A percentile compares a stretch with the other conserved stretches of the same genome.
Conservation (phyloP, 140 eudicot genomes). For the Anethum foeniculum region DNA sequence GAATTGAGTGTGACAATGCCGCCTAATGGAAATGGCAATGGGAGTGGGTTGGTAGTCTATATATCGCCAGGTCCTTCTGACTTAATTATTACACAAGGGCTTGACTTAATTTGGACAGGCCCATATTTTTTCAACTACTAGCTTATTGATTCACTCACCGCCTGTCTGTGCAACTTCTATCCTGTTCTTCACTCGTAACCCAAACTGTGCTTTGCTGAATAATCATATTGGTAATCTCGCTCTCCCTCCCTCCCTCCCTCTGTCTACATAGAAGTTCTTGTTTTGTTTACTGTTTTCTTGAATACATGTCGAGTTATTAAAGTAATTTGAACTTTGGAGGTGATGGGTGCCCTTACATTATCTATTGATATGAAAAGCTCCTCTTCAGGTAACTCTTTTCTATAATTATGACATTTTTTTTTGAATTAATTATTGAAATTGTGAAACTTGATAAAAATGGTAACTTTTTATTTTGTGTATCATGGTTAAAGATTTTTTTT, state of each 20-base stretch:
- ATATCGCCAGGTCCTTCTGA: constrained; percentile 75
- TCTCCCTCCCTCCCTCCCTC: neutral
- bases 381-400: constrained; percentile 23
- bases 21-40: constrained; percentile 34
- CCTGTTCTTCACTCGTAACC: neutral
- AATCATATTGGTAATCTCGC: neutral
- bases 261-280: neutral
- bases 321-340: neutral
- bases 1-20: too few relatives aligned
- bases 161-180: too few relatives aligned
- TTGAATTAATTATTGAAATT: neutral
- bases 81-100: too few relatives aligned
- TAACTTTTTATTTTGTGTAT: neutral
- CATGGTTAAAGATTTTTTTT: neutral
- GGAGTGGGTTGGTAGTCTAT: constrained; percentile 69
- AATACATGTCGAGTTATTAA: neutral
- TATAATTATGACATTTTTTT: neutral
- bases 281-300: neutral
- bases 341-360: constrained; percentile 49
- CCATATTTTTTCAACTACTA: too few relatives aligned
- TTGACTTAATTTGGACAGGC: too few relatives aligned
- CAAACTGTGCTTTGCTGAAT: neutral
- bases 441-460: neutral
- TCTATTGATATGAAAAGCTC: constrained; percentile 29
- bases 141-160: too few relatives aligned